Conservation (phyloP, 768 basidiomycete species). For the Kwoniella sp. region DNA sequence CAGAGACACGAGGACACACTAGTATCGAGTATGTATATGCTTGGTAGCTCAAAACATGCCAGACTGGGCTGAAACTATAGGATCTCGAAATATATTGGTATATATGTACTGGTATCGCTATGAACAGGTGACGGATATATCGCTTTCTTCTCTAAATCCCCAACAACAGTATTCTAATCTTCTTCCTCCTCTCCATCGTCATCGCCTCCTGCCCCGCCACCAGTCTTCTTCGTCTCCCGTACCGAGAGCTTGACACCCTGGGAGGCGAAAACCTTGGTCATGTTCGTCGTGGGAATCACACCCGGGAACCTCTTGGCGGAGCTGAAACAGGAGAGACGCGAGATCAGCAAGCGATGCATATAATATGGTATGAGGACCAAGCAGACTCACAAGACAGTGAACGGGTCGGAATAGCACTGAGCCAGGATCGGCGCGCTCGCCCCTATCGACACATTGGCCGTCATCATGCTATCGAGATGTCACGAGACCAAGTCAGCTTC, state of each 20-base stretch:
- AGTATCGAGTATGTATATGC: neutral
- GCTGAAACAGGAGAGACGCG: slow-evolving; percentile 26
- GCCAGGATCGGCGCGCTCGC: slow-evolving; percentile 68
- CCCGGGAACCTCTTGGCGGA: slow-evolving; percentile 95
- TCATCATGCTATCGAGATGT: slow-evolving; percentile 58
- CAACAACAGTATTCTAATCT: neutral
- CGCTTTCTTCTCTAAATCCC: neutral
- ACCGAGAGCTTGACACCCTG: slow-evolving; percentile 45
- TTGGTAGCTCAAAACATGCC: neutral
- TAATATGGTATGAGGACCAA: no score
- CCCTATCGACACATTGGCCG: slow-evolving; percentile 8
- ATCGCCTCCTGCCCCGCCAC: slow-evolving; percentile 14
- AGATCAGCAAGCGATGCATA: slow-evolving; percentile 6
- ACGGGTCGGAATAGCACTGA: slow-evolving; percentile 77
- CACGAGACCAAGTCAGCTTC: slow-evolving; percentile 1
- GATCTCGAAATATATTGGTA: neutral
- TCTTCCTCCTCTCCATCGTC: slow-evolving; percentile 21
- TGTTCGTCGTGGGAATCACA: slow-evolving; percentile 59
- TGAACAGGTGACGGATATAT: neutral
- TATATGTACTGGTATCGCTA: neutral
- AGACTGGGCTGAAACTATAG: neutral
- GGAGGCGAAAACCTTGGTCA: slow-evolving; percentile 43
- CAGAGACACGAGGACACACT: neutral
- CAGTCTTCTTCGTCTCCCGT: slow-evolving; percentile 13
- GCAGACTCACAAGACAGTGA: slow-evolving; percentile 66